Evolutionary conservation across 2,329 filamentous ascomycete genomes (phyloP), one percentile per base, ranked within the genome.

Genomic region (Fragosphaeria purpurea): DNA sequence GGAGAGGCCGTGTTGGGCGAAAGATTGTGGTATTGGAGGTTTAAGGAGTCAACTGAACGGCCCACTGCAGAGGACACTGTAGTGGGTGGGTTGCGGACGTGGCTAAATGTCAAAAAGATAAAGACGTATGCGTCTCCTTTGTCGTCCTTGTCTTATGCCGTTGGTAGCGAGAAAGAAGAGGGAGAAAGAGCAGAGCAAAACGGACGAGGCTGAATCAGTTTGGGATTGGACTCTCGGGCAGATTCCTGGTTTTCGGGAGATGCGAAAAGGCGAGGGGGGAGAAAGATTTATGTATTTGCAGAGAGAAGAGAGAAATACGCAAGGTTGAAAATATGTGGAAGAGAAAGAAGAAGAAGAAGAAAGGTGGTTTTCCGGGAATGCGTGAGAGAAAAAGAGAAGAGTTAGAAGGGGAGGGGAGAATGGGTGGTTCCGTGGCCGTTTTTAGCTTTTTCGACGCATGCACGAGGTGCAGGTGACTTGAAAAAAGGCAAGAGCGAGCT

Each of bases 1-100:
- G 58, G 59, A 55, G 56, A 49, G 57, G 63, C 63, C 63, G 63
- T 65, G 61, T 53, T 63, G 62, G 63, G 63, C 63, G 59, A 62
- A 56, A 55, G 50, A 51, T 37, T 7, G 35, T 37, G 11, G 35
- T 37, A 11, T 37, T 11, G 35, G 35, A 11, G 35, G 7, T 37
- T 7, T 7, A 37, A 37, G 35, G 3, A 7, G 11, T 37, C 11
- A 37, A 37, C 7, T 37, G 35, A 3, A 22, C 22, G 22, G 22
- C 3, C 22, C 22, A 22, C 22, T 22, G 22, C 22, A 22, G 22
- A 22, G 22, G 22, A 22, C 22, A 22, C 22, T 22, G 22, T 22
- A 22, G 22, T 22, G 22, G 22, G 22, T 22, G 22, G 22, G 22
- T 22, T 22, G 22, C 22, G 22, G 22, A 22, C 22, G 22, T 22